Conservation (phyloP, 495 filamentous ascomycete species). For the Peziza echinospora region DNA sequence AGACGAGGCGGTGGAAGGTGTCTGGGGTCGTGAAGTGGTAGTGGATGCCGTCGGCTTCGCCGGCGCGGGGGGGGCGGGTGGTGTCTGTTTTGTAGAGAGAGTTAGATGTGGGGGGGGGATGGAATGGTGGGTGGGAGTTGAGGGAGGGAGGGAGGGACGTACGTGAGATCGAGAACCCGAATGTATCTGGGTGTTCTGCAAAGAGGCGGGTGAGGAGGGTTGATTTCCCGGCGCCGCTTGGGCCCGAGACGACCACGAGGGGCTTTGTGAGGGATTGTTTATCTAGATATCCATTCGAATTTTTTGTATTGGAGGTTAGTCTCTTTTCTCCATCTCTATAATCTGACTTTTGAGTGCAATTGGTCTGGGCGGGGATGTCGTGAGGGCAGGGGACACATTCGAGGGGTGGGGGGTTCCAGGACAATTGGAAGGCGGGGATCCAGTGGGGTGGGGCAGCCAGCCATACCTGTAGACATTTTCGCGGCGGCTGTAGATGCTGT, state of each 20-base stretch:
- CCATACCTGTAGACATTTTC: too few species aligned
- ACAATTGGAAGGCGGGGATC: too few species aligned
- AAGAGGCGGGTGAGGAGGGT: constrained; percentile 62
- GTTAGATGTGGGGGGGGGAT: not conserved
- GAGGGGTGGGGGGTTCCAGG: too few species aligned
- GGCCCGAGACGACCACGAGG: constrained; percentile 72
- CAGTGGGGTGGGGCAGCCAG: too few species aligned
- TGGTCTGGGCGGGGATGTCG: too few species aligned
- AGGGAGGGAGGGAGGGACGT: not conserved
- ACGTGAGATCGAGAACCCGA: constrained; percentile 60
- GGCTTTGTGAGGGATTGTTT: too few species aligned
- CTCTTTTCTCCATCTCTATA: too few species aligned
- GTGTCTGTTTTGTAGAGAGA: constrained; percentile 29
- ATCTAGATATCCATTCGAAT: too few species aligned
- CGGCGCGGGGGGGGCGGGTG: constrained; percentile 51
- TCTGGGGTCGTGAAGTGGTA: constrained; percentile 63
- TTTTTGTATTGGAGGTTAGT: too few species aligned
- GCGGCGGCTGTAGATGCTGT: too few species aligned
- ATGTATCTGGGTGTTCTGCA: constrained; percentile 44
- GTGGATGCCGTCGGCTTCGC: constrained; percentile 53
- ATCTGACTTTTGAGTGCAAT: too few species aligned
- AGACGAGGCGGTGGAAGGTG: constrained; percentile 45
- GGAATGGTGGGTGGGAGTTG: constrained; percentile 25
- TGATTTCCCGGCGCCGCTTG: constrained; percentile 69
- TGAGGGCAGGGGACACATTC: too few species aligned